Base-by-base conservation (phyloP, 2,329 filamentous ascomycete species). In the Emmonsiellopsis sp. region DNA sequence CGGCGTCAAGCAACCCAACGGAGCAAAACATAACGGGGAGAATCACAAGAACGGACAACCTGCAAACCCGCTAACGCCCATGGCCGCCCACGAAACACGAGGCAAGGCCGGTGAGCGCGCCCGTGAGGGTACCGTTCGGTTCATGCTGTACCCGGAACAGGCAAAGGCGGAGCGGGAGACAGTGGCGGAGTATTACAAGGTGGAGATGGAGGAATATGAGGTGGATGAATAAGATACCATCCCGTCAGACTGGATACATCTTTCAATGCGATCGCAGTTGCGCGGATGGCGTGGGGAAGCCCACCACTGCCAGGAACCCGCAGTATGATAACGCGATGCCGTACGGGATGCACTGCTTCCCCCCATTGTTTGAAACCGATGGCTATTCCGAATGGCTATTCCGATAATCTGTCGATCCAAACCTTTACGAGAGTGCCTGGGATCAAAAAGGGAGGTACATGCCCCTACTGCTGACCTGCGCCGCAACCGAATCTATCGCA, bases 101-200 rank as follows among this genome's bases (percentile, higher is more conserved):
- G 71, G 62, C 58, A 69, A 62, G 57, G 66, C 63, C 35, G 73
- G 63, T 10, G 73, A 77, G 55, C 66, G 72, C 10, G 74, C 77
- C 6, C 71, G 75, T 34, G 85, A 89, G 20, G 87, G 87, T 6
- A 95, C 92, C 0, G 83, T 94, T 59, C 82, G 93, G 6, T 97
- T 95, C 68, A 89, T 96, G 70, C 84, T 97, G 48, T 87, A 95
- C 59, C 82, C 85, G 0, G 84, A 86, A 52, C 80, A 85, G 49
- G 90, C 90, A 1, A 79, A 80, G 46, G 76, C 78, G 13, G 93
- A 98, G 70, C 81, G 82, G 61, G 77, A 79, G 10, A 76, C 79
- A 10, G 85, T 91, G 1, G 77, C 78, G 3, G 76, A 79, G 49
- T 90, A 85, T 67, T 89, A 86, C 65, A 81, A 80, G 64, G 76